Conservation (phyloP, 129 eudicot genomes). For the Pittosporum tobira region DNA sequence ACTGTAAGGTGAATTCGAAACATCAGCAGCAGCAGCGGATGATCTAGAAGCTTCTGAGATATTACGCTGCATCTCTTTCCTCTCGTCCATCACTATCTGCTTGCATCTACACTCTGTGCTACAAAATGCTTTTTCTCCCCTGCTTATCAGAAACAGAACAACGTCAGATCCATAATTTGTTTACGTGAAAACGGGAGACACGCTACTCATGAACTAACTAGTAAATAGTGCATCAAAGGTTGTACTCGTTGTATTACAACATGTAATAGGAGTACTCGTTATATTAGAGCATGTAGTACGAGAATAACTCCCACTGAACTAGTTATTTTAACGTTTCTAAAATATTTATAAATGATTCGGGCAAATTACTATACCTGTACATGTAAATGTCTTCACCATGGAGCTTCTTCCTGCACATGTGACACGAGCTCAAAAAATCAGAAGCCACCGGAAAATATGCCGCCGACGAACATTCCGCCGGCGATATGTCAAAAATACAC, state of each 20-base stretch:
- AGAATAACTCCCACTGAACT: no score
- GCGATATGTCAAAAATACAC: slow-evolving; percentile 49
- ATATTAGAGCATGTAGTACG: no score
- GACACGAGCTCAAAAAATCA: slow-evolving; percentile 59
- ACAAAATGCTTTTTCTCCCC: slow-evolving; percentile 86
- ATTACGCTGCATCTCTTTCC: slow-evolving; percentile 37
- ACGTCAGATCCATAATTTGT: background rate
- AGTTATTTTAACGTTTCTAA: no score
- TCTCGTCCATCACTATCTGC: slow-evolving; percentile 61
- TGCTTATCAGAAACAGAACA: slow-evolving; percentile 9
- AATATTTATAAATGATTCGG: no score
- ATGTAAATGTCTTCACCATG: slow-evolving; percentile 74
- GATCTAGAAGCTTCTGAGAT: slow-evolving; percentile 38
- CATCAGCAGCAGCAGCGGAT: slow-evolving; percentile 20
- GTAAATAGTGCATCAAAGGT: no score
- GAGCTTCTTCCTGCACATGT: slow-evolving; percentile 46
- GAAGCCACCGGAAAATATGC: slow-evolving; percentile 15
- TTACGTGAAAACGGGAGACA: no score
- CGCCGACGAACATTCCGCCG: slow-evolving; percentile 21
- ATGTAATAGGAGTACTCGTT: no score
- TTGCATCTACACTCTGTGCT: slow-evolving; percentile 75
- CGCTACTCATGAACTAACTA: no score
- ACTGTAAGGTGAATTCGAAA: slow-evolving; percentile 36
- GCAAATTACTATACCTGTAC: slow-evolving; percentile 52
- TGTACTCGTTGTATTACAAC: no score